These are phyloP conservation scores for Stereocaulon alpinum DNA, from an alignment of 495 filamentous ascomycete genomes.

Conservation along the genomic window DNA sequence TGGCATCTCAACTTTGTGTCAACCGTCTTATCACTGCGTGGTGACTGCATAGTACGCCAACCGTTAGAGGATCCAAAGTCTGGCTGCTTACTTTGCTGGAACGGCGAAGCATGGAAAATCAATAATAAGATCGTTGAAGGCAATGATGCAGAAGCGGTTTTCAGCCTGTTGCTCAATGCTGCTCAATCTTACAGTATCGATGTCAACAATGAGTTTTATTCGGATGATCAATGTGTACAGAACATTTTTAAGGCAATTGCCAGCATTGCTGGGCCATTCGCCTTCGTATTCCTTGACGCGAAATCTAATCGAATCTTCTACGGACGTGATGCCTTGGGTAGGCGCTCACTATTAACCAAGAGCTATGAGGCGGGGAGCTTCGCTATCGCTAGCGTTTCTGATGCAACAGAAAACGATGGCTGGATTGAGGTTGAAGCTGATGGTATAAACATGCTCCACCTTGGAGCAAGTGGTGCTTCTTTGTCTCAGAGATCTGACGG, in stretches of 20 bases:
- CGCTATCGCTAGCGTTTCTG: slow-evolving; percentile 66
- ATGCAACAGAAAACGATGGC: slow-evolving; percentile 34
- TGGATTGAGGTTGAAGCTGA: slow-evolving; percentile 80
- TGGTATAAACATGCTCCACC: slow-evolving; percentile 59
- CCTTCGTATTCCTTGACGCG: slow-evolving; percentile 80
- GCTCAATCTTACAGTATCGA: slow-evolving; percentile 4
- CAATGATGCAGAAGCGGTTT: slow-evolving; percentile 71
- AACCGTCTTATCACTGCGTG: slow-evolving; percentile 78
- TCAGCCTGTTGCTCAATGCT: slow-evolving; percentile 49
- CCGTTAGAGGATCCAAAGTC: slow-evolving; percentile 52
- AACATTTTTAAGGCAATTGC: slow-evolving; percentile 39
- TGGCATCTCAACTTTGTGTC: slow-evolving; percentile 55
- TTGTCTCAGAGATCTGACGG: background rate
- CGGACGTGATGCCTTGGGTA: slow-evolving; percentile 74
- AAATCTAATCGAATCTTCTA: slow-evolving; percentile 53
- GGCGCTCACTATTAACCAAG: slow-evolving; percentile 64
- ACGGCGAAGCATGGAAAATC: slow-evolving; percentile 93
- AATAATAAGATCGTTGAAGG: slow-evolving; percentile 40
- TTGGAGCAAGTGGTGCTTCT: slow-evolving; percentile 27
- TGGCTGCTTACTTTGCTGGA: slow-evolving; percentile 86
- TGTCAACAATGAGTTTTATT: background rate
- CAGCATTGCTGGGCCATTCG: slow-evolving; percentile 72
- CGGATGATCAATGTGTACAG: background rate
- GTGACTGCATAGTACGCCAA: slow-evolving; percentile 58
- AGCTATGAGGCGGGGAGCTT: slow-evolving; percentile 38